A percentile compares a stretch with the other conserved stretches of the same genome.
Conservation (phyloP, 176 grass and related monocot genomes). For the Rhynchospora tenuis region DNA sequence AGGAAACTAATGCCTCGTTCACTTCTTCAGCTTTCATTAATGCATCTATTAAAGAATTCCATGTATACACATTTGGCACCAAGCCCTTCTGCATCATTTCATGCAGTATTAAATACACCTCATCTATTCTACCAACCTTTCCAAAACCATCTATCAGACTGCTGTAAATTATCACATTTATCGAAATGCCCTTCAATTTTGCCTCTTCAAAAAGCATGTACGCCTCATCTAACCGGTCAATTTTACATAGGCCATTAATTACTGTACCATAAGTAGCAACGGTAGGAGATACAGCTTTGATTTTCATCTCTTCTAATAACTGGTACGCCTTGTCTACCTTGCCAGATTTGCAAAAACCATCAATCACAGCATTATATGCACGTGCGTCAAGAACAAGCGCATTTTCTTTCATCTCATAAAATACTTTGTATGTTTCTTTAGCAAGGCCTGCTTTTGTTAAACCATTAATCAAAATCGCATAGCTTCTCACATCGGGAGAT, state of each 20-base stretch:
- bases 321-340: slow-evolving; percentile 93
- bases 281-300: slow-evolving; percentile 52
- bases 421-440: slow-evolving; percentile 88
- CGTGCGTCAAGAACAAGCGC: slow-evolving; percentile 65
- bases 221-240: slow-evolving; percentile 92
- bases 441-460: slow-evolving; percentile 83
- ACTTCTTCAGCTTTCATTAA: slow-evolving; percentile 94
- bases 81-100: slow-evolving; percentile 96
- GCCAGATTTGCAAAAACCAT: slow-evolving; percentile 90
- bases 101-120: slow-evolving; percentile 94
- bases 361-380: slow-evolving; percentile 79
- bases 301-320: slow-evolving; percentile 87
- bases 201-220: slow-evolving; percentile 99
- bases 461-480: slow-evolving; percentile 93
- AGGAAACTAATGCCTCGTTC: slow-evolving; percentile 85
- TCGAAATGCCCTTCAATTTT: slow-evolving; percentile 60
- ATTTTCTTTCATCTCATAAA: slow-evolving; percentile 86
- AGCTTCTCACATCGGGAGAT: slow-evolving; percentile 67
- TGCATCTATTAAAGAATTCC: slow-evolving; percentile 88
- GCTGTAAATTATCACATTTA: slow-evolving; percentile 91
- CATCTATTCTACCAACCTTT: slow-evolving; percentile 91
- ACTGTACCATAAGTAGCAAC: slow-evolving; percentile 84
- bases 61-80: slow-evolving; percentile 83
- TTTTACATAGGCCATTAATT: slow-evolving; percentile 89
- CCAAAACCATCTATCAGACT: slow-evolving; percentile 93